A percentile compares a stretch with the other conserved stretches of the same genome.
Conservation (phyloP, 805 yeast genomes). For the Suhomyces kilbournensis region DNA sequence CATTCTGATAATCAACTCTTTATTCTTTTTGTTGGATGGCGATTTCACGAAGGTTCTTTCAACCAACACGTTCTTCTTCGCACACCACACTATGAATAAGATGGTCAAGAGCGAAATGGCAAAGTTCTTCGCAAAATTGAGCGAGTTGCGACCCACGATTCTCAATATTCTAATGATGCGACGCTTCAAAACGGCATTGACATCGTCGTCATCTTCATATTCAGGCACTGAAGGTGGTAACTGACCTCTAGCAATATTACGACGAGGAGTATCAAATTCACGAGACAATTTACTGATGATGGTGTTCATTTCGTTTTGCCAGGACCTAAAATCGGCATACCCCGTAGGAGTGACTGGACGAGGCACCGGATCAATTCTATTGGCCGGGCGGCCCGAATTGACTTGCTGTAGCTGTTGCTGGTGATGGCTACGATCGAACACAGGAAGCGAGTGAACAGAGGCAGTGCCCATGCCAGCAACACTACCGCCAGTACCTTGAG, state of each 20-base stretch:
- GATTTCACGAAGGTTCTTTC: conserved; percentile 37
- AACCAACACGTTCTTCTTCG: conserved; percentile 39
- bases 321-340: conserved; percentile 43
- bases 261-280: conserved; percentile 23
- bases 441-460: conserved; percentile 14
- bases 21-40: conserved; percentile 23
- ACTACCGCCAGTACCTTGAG: conserved; percentile 9
- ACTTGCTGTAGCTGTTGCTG: background rate
- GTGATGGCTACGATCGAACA: background rate
- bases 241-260: background rate
- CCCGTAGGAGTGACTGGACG: conserved; percentile 5
- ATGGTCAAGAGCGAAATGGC: conserved; percentile 35
- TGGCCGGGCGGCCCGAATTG: background rate
- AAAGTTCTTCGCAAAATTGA: conserved; percentile 32
- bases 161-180: conserved; percentile 21
- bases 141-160: conserved; percentile 26
- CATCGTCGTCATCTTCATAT: conserved; percentile 14
- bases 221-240: conserved; percentile 7
- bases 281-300: conserved; percentile 44
- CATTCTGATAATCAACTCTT: conserved; percentile 43
- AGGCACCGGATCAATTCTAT: background rate
- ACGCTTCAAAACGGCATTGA: conserved; percentile 18
- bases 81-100: conserved; percentile 40
- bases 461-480: conserved; percentile 9
- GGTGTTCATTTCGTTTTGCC: conserved; percentile 54